These are phyloP conservation scores for Panaeolus papilionaceus DNA, from an alignment of 768 basidiomycete genomes.

Conservation along the genomic window DNA sequence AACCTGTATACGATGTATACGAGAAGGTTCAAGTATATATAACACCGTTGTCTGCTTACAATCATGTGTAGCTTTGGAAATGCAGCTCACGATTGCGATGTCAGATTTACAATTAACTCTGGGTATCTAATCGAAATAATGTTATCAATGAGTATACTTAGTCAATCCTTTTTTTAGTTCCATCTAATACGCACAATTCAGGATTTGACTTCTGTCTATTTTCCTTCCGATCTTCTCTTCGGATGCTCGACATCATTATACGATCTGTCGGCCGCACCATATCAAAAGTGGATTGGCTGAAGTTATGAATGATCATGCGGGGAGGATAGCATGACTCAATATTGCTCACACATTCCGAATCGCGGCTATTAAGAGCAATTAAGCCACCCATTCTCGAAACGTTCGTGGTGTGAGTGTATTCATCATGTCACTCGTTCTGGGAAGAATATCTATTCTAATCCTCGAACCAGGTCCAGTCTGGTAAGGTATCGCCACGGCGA, in stretches of 20 bases:
- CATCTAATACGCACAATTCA: too few species aligned
- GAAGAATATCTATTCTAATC: not conserved
- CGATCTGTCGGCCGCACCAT: not conserved
- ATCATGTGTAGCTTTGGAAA: too few species aligned
- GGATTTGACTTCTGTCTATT: not conserved
- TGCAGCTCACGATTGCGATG: too few species aligned
- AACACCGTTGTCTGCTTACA: too few species aligned
- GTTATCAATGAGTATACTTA: too few species aligned
- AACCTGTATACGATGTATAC: too few species aligned
- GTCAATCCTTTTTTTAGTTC: too few species aligned
- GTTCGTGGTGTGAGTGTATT: not conserved
- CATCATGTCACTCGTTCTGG: not conserved
- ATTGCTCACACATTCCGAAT: not conserved
- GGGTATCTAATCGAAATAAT: too few species aligned
- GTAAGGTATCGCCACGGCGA: not conserved
- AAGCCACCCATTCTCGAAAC: not conserved
- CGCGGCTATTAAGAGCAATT: not conserved
- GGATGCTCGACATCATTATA: not conserved
- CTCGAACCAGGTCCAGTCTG: constrained; percentile 1
- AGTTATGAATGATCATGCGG: not conserved
- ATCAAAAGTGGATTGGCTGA: not conserved
- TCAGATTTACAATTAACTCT: too few species aligned
- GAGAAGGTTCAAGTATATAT: too few species aligned
- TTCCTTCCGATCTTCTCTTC: not conserved
- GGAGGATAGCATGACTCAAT: not conserved